Base-by-base conservation (phyloP, 2,329 filamentous ascomycete genomes). In the Ceratocystis harringtonii region DNA sequence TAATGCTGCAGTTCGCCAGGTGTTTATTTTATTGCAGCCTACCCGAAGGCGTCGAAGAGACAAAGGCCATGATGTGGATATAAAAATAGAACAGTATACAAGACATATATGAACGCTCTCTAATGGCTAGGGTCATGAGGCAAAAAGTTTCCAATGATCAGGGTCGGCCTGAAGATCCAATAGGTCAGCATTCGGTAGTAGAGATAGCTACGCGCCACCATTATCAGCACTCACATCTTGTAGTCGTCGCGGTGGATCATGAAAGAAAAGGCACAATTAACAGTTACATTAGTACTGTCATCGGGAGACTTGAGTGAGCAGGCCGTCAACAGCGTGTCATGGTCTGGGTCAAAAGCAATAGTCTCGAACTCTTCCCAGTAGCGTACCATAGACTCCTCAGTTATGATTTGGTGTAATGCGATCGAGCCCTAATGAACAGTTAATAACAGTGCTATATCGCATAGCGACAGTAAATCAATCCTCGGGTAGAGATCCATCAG, bases 311-410 rank as follows among this genome's bases (percentile, higher is more conserved):
- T 96, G 68, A 99, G 77, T 10, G 89, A 88, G 73, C 94, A 99
- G 69, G 89, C 92, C 25, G 94, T 99, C 70, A 99, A 79, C 71
- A 99, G 90, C 25, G 92, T 95, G 74, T 99, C 96, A 73, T 97
- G 94, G 8, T 84, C 86, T 66, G 87, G 85, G 73, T 99, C 94
- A 75, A 99, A 99, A 8, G 94, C 95, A 71, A 99, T 97, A 4
- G 91, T 92, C 62, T 92, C 92, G 72, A 99, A 99, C 72, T 99
- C 96, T 76, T 99, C 94, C 94, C 94, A 99, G 72, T 99, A 99
- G 71, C 90, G 89, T 65, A 97, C 94, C 68, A 96, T 84, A 50
- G 92, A 95, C 68, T 95, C 90, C 77, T 99, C 94, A 1, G 90
- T 91, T 57, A 99, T 84, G 69, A 99, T 95, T 74, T 99, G 92